Conservation (phyloP, 1,139 yeast genomes). For the Saccharomyces pastorianus region DNA sequence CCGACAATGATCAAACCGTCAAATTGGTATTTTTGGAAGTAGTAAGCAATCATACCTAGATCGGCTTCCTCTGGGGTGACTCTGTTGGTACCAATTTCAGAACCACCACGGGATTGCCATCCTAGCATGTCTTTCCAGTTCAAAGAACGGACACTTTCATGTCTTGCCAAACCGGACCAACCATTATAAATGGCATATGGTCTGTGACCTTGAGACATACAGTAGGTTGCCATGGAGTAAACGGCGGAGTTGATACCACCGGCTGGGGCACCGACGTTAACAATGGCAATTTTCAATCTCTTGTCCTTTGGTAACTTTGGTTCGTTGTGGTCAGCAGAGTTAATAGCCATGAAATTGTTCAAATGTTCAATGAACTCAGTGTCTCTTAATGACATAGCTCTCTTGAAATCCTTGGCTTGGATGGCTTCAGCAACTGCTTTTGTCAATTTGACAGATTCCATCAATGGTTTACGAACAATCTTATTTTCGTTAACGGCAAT, state of each 20-base stretch:
- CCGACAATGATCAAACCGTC: slow-evolving; percentile 88
- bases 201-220: slow-evolving; percentile 82
- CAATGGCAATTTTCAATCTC: slow-evolving; percentile 58
- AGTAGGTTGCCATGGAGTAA: slow-evolving; percentile 83
- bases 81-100: slow-evolving; percentile 92
- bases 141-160: slow-evolving; percentile 66
- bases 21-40: slow-evolving; percentile 75
- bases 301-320: slow-evolving; percentile 43
- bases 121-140: slow-evolving; percentile 82
- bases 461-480: slow-evolving; percentile 71
- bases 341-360: slow-evolving; percentile 59
- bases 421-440: slow-evolving; percentile 84
- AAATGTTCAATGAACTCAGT: slow-evolving; percentile 78
- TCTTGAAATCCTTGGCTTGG: slow-evolving; percentile 65
- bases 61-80: slow-evolving; percentile 69
- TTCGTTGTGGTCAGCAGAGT: slow-evolving; percentile 57
- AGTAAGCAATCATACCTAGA: slow-evolving; percentile 80
- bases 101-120: slow-evolving; percentile 90
- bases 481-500: slow-evolving; percentile 85
- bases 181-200: slow-evolving; percentile 88
- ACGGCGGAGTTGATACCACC: slow-evolving; percentile 94
- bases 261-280: slow-evolving; percentile 95
- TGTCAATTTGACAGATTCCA: slow-evolving; percentile 83
- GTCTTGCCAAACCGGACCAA: slow-evolving; percentile 79
- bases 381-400: slow-evolving; percentile 82